Evolutionary conservation across 2,329 filamentous ascomycete species (phyloP).

Genomic region (Achaetomium macrosporum): DNA sequence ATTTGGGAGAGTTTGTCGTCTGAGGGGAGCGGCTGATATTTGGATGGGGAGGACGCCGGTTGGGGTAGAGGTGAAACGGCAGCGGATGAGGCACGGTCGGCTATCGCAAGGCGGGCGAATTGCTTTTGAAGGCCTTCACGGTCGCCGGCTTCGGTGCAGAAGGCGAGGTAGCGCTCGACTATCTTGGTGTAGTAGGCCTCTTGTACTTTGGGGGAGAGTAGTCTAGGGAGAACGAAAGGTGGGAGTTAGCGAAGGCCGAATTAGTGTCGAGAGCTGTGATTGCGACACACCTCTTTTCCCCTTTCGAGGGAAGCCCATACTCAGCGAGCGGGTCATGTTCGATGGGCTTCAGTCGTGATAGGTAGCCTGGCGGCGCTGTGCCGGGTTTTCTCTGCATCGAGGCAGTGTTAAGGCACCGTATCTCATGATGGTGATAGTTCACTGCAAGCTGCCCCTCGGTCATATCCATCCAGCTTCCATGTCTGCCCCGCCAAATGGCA

Average conservation of each 20-base stretch:
- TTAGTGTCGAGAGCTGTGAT: background rate
- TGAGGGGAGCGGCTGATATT: slow-evolving; percentile 18
- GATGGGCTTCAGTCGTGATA: slow-evolving; percentile 57
- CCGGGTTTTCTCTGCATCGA: slow-evolving; percentile 22
- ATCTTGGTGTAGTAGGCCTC: slow-evolving; percentile 84
- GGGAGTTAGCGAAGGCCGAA: background rate
- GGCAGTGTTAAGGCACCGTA: background rate
- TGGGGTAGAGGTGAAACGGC: background rate
- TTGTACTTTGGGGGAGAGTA: slow-evolving; percentile 71
- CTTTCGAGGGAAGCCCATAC: slow-evolving; percentile 84
- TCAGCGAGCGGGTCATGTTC: slow-evolving; percentile 71
- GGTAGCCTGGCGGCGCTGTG: slow-evolving; percentile 53
- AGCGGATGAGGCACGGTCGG: slow-evolving; percentile 9
- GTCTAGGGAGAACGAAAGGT: slow-evolving; percentile 36
- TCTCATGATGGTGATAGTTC: no score
- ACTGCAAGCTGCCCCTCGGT: no score
- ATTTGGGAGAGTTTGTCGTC: slow-evolving; percentile 60
- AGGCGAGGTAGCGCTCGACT: slow-evolving; percentile 80
- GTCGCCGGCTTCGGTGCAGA: slow-evolving; percentile 70
- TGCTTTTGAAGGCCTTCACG: slow-evolving; percentile 67
- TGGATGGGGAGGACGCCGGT: slow-evolving; percentile 13
- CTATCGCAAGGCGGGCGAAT: slow-evolving; percentile 58
- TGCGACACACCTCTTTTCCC: slow-evolving; percentile 65
- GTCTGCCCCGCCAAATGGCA: background rate
- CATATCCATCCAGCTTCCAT: no score